These are phyloP conservation scores for Seiridium unicorne DNA, from an alignment of 2,329 filamentous ascomycete genomes.

Conservation along the genomic window DNA sequence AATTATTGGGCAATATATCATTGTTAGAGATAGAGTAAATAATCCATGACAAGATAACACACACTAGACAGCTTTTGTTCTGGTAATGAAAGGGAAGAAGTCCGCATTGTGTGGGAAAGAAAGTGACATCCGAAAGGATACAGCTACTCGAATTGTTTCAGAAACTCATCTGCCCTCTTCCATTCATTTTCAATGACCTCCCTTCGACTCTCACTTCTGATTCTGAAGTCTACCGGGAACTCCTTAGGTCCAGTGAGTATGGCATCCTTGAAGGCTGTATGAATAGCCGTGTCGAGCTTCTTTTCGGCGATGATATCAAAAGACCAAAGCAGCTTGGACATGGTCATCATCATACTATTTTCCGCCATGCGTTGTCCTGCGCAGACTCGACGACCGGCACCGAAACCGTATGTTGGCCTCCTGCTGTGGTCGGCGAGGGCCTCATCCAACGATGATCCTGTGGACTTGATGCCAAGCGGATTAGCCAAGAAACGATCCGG, in stretches of 20 bases:
- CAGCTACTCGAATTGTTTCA: constrained; percentile 13
- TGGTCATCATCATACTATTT: constrained; percentile 36
- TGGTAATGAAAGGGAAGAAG: too few relatives aligned
- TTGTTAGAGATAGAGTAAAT: not conserved
- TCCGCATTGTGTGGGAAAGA: too few relatives aligned
- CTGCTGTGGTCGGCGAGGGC: constrained; percentile 1
- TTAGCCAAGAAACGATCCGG: constrained; percentile 15
- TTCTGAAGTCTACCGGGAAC: constrained; percentile 16
- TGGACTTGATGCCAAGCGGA: constrained; percentile 9
- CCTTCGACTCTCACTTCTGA: constrained; percentile 16
- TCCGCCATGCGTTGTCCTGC: constrained; percentile 47
- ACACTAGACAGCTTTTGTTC: too few relatives aligned
- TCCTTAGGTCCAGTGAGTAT: constrained; percentile 16
- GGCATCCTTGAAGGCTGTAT: constrained; percentile 21
- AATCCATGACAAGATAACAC: not conserved
- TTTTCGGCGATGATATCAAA: constrained; percentile 32
- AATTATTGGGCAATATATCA: too few relatives aligned
- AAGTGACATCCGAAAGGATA: too few relatives aligned
- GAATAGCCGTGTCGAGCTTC: constrained; percentile 20
- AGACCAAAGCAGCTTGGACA: constrained; percentile 46
- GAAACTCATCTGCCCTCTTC: constrained; percentile 13
- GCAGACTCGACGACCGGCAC: constrained; percentile 46
- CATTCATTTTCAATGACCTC: constrained; percentile 14
- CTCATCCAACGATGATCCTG: not conserved
- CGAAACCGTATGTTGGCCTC: constrained; percentile 39